Conservation (phyloP, 2,329 filamentous ascomycete species). For the Epichloe bromicola region DNA sequence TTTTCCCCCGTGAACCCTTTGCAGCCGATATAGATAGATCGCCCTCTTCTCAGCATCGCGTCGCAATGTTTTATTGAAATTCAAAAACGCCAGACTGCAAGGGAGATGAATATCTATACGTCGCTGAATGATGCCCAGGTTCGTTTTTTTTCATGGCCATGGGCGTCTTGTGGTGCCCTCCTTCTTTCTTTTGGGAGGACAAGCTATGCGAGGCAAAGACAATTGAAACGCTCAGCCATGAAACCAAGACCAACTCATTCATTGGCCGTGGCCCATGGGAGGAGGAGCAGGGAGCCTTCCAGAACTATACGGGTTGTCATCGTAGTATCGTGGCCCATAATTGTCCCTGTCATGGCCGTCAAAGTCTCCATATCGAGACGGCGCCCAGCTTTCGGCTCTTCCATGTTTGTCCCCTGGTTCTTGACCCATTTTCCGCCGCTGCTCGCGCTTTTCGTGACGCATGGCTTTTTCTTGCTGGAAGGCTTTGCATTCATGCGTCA, state of each 20-base stretch:
- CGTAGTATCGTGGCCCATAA: conserved; percentile 30
- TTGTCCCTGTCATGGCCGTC: conserved; percentile 28
- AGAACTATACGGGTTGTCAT: conserved; percentile 33
- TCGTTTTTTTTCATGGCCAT: not conserved
- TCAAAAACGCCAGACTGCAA: not conserved
- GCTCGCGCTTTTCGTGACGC: conserved; percentile 35
- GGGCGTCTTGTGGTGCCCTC: not conserved
- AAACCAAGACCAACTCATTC: not conserved
- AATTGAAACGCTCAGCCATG: no score
- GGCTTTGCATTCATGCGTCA: conserved; percentile 33
- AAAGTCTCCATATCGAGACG: conserved; percentile 24
- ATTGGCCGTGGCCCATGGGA: conserved; percentile 10
- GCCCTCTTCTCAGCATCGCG: not conserved
- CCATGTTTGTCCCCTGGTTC: conserved; percentile 23
- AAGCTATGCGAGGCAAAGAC: no score
- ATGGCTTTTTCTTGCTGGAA: conserved; percentile 36
- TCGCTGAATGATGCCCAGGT: not conserved
- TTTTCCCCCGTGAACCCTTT: not conserved
- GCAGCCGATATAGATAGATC: no score
- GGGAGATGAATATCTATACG: not conserved
- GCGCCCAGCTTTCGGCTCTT: conserved; percentile 32
- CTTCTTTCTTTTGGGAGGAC: not conserved
- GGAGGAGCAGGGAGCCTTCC: conserved; percentile 26
- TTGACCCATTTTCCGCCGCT: conserved; percentile 16
- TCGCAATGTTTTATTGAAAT: not conserved